Evolutionary conservation across 2,329 filamentous ascomycete genomes (phyloP), one percentile per base, ranked within the genome.

Genomic region (Elsinoe arachidis): DNA sequence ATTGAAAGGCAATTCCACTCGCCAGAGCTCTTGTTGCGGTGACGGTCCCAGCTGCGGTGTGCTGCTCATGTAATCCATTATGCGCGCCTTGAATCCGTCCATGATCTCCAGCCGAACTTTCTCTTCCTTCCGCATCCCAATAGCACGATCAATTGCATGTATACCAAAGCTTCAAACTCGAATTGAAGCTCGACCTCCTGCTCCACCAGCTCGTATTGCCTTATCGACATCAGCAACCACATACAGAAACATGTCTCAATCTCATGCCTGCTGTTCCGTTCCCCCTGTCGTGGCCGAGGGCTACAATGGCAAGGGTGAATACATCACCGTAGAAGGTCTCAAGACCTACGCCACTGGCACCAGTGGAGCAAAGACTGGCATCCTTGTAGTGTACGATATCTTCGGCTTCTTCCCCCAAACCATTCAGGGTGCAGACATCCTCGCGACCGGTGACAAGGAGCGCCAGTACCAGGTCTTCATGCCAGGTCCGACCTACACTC

Each of bases 401-500:
- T 85, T 85, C 66, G 60, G 54, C 55, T 84, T 80, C 75, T 84
- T 81, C 70, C 74, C 76, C 9, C 82, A 85, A 66, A 84, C 81
- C 9, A 63, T 84, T 15, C 82, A 85, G 65, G 82, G 82, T 46
- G 81, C 81, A 61, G 82, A 85, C 63, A 84, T 84, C 64, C 77
- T 84, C 41, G 79, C 82, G 26, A 71, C 74, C 63, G 74, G 77
- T 34, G 77, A 85, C 78, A 86, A 87, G 82, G 72, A 80, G 75
- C 70, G 77, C 59, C 82, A 87, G 67, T 93, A 95, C 77, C 84
- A 84, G 64, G 88, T 96, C 63, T 90, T 91, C 73, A 91, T 96
- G 62, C 91, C 91, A 41, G 63, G 63, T 63, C 9, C 38, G 59
- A 44, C 21, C 14, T 33, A 5, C 5, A 17, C 26, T 11, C 17